Evolutionary conservation across 148 eudicot genomes (phyloP).

Genomic region (Oxyria digyna): DNA sequence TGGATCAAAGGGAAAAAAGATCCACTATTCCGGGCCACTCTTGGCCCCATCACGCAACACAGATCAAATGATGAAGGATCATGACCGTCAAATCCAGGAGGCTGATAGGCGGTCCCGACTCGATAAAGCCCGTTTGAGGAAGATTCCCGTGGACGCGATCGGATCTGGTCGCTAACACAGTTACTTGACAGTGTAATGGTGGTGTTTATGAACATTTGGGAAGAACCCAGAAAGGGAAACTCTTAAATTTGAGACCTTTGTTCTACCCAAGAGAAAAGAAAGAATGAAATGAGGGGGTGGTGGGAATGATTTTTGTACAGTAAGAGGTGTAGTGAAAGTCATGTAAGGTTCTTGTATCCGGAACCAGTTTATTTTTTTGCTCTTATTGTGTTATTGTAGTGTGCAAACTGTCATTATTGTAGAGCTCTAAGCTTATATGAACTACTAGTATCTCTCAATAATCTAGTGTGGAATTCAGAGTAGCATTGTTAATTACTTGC

Average conservation of each 20-base stretch:
- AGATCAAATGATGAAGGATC: constrained; percentile 87
- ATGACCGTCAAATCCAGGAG: constrained; percentile 84
- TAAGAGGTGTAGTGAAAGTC: neutral
- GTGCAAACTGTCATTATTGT: constrained; percentile 1
- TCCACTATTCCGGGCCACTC: constrained; percentile 93
- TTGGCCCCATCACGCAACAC: constrained; percentile 74
- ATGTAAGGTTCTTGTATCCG: neutral
- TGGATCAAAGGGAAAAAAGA: constrained; percentile 78
- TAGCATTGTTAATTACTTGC: neutral
- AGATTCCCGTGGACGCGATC: constrained; percentile 20
- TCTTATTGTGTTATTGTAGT: neutral
- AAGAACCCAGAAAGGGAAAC: neutral
- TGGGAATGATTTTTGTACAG: constrained; percentile 7
- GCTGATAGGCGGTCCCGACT: constrained; percentile 76
- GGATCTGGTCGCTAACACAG: neutral
- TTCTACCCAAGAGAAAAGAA: neutral
- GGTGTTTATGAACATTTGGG: neutral
- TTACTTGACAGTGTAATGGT: constrained; percentile 1
- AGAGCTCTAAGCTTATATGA: neutral
- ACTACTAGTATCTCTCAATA: neutral
- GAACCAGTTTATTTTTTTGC: neutral
- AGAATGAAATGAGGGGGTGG: neutral
- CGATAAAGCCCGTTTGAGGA: constrained; percentile 56
- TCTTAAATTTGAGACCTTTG: neutral
- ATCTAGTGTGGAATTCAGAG: neutral